Base-by-base conservation (phyloP, 257 asterid species). In the Solanum tacnaense region DNA sequence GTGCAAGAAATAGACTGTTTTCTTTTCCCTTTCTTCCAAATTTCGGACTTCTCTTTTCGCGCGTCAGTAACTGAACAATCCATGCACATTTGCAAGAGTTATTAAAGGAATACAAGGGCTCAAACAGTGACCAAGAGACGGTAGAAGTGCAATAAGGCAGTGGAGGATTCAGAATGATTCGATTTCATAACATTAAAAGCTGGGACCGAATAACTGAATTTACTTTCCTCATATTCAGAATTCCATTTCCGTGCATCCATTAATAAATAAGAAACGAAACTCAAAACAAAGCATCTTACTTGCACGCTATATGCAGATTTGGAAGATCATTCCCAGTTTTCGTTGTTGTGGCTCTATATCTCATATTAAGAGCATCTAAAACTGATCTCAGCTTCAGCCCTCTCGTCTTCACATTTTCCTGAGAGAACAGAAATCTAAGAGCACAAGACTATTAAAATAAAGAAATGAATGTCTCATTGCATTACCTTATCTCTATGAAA, bases 401-500 rank as follows among this genome's bases (percentile, higher is more conserved):
- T 88, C 90, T 91, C 92, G 88, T 92, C 92, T 88, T 93, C 74
- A 92, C 89, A 84, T 90, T 89, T 90, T 94, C 98, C 99, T 96
- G 98, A 89, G 89, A 88, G 86, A 49, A 78, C 85, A 88, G 86
- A 85, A 60, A 71, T 15, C 58, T 31, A 75, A 49, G 60, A 78
- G 75, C 41, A 86, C 84, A 67, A 87, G 81, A 86, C 90, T 39
- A 29, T 31, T 73, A 58, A 34, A 70, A 46, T 34, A 2, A 85
- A 60, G 27, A 84, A 79, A 65, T 38, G 72, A 85, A 84, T 65
- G 60, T 81, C 72, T 74, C 29, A 81, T 36, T 75, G 89, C 60
- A 86, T 90, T 92, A 97, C 99, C 98, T 97, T 93, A 87, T 87
- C 72, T 76, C 94, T 88, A 82, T 94, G 98, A 89, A 97, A 96